Evolutionary conservation across 768 basidiomycete species (phyloP).

Genomic region (Leccinum disarticulatum): DNA sequence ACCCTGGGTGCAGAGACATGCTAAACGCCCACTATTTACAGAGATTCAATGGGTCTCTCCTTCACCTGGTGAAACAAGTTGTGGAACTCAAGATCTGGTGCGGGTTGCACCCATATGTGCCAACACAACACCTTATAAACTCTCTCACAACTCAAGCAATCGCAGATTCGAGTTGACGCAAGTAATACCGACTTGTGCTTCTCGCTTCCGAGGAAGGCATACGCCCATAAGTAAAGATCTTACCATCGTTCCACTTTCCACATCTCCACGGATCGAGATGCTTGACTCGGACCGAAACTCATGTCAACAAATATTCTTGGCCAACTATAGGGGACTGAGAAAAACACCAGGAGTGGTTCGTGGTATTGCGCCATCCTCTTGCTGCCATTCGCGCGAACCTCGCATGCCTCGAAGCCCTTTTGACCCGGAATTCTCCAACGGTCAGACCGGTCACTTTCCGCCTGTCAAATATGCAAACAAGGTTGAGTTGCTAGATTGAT

Average conservation of each 20-base stretch:
- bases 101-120: not conserved
- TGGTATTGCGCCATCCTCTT: not conserved
- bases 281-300: not conserved
- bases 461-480: constrained; percentile 6
- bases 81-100: not conserved
- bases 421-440: not conserved
- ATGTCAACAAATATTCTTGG: not conserved
- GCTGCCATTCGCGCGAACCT: constrained; percentile 2
- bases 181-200: not conserved
- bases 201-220: not conserved
- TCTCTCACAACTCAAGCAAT: constrained; percentile 1
- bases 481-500: constrained; percentile 15
- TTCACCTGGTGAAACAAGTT: not conserved
- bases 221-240: not conserved
- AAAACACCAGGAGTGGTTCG: not conserved
- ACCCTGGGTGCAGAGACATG: not conserved
- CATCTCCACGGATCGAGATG: not conserved
- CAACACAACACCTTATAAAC: not conserved
- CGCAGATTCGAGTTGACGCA: not conserved
- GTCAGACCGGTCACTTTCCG: not conserved
- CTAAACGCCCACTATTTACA: not conserved
- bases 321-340: constrained; percentile 2
- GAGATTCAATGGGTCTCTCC: not conserved
- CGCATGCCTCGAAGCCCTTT: not conserved
- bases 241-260: not conserved